Base-by-base conservation (phyloP, 2,329 filamentous ascomycete species). In the Penicillium digitatum region DNA sequence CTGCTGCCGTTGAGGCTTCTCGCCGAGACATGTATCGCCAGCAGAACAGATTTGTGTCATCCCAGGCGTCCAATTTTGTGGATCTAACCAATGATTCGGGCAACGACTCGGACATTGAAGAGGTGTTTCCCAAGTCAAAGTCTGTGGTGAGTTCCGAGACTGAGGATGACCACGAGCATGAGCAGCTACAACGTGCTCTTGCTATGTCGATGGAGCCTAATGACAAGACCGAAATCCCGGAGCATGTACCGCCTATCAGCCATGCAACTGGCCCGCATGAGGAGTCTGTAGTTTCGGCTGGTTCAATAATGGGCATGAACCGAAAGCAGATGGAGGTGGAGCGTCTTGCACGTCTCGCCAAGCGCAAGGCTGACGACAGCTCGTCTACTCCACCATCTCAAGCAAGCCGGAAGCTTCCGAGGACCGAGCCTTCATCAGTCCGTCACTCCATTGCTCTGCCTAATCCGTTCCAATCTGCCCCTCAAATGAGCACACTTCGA, bases 301-400 rank as follows among this genome's bases (percentile, higher is more conserved):
- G 37, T 3, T 24, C n/a, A 0, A 63, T 84, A 0, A 66, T 81
- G 5, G 81, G 81, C 3, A 72, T 95, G 1, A 82, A 96, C 74
- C 83, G 92, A 34, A 90, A 86, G 72, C 82, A 84, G 49, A 94
- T 96, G 90, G 93, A 96, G 71, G 79, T 86, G 65, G 90, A 95
- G 69, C 85, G 93, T 38, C 80, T 95, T 14, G 86, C 84, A 22
- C 82, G 92, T 62, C 71, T 85, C 37, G 79, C 78, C 34, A 76
- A 92, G 70, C 81, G 84, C 34, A 81, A 82, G 69, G 68, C 73
- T 9, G 78, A 78, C 3, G 62, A 64, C 9, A 56, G 62, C 18
- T 66, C 72, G 10, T 74, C 74, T 38, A 74, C 67, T 60, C 70
- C 66, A 1, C 54, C 61, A 16, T 51, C 50, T 38, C 52, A 62